Evolutionary conservation across 2,329 filamentous ascomycete genomes (phyloP).

Genomic region (Peltaster fructicola): DNA sequence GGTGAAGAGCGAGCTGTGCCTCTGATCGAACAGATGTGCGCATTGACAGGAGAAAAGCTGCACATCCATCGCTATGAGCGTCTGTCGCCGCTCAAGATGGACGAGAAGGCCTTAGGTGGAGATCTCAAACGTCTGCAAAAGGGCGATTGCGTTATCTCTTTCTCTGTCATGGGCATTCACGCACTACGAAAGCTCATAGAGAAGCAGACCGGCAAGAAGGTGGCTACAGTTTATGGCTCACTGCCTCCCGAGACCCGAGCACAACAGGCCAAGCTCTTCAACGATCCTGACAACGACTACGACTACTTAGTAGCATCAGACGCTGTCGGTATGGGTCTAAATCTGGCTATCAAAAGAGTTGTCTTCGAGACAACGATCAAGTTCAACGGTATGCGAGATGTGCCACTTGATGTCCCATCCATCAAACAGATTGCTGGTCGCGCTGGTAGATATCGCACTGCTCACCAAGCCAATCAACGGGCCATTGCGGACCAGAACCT

Average conservation of each 20-base stretch:
- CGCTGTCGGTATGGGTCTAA: constrained; percentile 93
- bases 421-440: constrained; percentile 91
- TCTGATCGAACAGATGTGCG: constrained; percentile 60
- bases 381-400: constrained; percentile 41
- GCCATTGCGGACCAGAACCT: constrained; percentile 13
- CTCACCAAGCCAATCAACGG: constrained; percentile 30
- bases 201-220: constrained; percentile 53
- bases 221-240: constrained; percentile 83
- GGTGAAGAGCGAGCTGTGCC: constrained; percentile 72
- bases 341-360: constrained; percentile 73
- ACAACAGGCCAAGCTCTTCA: constrained; percentile 82
- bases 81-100: constrained; percentile 57
- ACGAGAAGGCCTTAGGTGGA: constrained; percentile 43
- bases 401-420: constrained; percentile 51
- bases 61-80: constrained; percentile 70
- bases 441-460: constrained; percentile 70
- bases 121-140: constrained; percentile 55
- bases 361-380: constrained; percentile 70
- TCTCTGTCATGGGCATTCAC: constrained; percentile 70
- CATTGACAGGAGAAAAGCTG: constrained; percentile 63
- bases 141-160: constrained; percentile 79
- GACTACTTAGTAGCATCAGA: constrained; percentile 88
- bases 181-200: constrained; percentile 64
- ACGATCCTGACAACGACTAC: constrained; percentile 88
- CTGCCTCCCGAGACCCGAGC: constrained; percentile 84